These are phyloP conservation scores for Cnidoscolus chayamansa DNA, from an alignment of 441 rosid genomes.

Conservation along the genomic window DNA sequence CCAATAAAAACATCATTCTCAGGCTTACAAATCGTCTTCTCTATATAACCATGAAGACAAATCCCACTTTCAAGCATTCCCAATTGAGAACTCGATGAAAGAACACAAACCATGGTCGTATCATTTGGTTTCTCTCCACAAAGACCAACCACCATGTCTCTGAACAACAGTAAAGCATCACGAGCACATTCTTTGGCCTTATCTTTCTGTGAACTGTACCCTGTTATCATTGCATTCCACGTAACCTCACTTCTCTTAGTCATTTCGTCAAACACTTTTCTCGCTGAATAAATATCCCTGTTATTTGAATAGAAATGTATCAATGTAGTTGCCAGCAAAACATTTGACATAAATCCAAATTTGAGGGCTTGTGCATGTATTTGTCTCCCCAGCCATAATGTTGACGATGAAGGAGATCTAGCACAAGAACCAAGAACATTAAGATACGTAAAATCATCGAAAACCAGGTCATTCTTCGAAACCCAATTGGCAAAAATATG, in stretches of 20 bases:
- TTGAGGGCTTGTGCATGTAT: conserved; percentile 38
- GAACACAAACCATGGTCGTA: conserved; percentile 20
- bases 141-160: conserved; percentile 18
- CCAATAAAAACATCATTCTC: conserved; percentile 41
- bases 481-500: conserved; percentile 44
- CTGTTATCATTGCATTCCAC: conserved; percentile 26
- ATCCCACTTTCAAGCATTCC: conserved; percentile 24
- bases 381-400: conserved; percentile 41
- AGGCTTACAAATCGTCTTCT: conserved; percentile 18
- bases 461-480: conserved; percentile 29
- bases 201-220: conserved; percentile 18
- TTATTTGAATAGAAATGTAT: conserved; percentile 50
- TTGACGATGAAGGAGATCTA: conserved; percentile 33
- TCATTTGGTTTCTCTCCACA: conserved; percentile 27
- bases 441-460: conserved; percentile 45
- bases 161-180: conserved; percentile 19
- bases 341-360: conserved; percentile 37
- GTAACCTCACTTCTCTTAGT: conserved; percentile 16
- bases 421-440: conserved; percentile 65
- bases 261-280: conserved; percentile 29
- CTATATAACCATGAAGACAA: conserved; percentile 21
- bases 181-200: conserved; percentile 35
- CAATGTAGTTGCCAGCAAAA: conserved; percentile 48
- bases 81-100: conserved; percentile 19
- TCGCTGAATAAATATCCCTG: conserved; percentile 36